phyloP scores from a whole-genome alignment of 495 filamentous ascomycete species.

The Apodospora peruviana region DNA sequence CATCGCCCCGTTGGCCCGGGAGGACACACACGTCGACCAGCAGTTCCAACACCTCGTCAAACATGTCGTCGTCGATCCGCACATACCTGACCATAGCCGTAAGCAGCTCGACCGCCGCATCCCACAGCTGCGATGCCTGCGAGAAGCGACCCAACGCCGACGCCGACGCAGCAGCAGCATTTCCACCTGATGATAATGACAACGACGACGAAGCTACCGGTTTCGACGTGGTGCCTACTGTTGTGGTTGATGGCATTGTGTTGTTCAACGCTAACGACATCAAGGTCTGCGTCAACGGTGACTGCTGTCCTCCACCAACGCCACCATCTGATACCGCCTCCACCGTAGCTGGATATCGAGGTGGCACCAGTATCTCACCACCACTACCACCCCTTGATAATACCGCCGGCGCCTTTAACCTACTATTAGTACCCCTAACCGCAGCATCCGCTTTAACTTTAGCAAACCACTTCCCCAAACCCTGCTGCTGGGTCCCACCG shows the following conservation, averaged over 20 bases:
- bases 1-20: constrained; percentile 25
- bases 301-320: background rate
- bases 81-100: constrained; percentile 51
- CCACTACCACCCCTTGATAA: constrained; percentile 30
- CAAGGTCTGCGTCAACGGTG: background rate
- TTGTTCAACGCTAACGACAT: background rate
- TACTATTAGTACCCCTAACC: too few relatives aligned
- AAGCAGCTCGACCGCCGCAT: constrained; percentile 51
- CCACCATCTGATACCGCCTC: background rate
- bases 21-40: constrained; percentile 49
- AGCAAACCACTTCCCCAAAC: constrained; percentile 38
- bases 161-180: constrained; percentile 18
- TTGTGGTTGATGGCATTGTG: background rate
- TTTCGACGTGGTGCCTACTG: background rate
- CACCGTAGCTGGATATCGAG: background rate
- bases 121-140: constrained; percentile 52
- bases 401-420: constrained; percentile 27
- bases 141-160: constrained; percentile 44
- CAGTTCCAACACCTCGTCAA: constrained; percentile 62
- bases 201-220: background rate
- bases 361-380: constrained; percentile 8
- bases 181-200: background rate
- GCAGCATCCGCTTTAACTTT: constrained; percentile 26
- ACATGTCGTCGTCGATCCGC: constrained; percentile 52
- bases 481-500: constrained; percentile 14